Conservation (phyloP, 192 early-diverging fungal species). For the Coemansia sp. region DNA sequence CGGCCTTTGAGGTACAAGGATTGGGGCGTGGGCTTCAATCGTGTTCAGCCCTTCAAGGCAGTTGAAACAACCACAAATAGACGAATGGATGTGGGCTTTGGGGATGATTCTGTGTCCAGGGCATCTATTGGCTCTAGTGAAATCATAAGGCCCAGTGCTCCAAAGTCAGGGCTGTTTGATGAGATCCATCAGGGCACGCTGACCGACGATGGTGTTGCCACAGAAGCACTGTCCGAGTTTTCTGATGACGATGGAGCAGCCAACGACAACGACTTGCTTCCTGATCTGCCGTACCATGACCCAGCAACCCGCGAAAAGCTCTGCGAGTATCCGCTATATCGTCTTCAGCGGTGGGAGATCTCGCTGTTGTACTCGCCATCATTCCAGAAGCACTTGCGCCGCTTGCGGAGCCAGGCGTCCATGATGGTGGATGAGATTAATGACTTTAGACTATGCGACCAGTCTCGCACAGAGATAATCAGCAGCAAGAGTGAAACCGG, state of each 20-base stretch:
- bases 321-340: slow-evolving; percentile 44
- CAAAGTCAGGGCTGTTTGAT: background rate
- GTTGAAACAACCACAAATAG: background rate
- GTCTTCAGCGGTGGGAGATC: slow-evolving; percentile 55
- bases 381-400: slow-evolving; percentile 37
- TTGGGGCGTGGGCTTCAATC: background rate
- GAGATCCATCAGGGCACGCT: slow-evolving; percentile 5
- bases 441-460: slow-evolving; percentile 45
- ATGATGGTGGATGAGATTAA: slow-evolving; percentile 27
- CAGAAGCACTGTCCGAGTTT: slow-evolving; percentile 9
- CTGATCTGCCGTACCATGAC: slow-evolving; percentile 45
- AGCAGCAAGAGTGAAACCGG: slow-evolving; percentile 7
- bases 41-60: background rate
- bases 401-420: slow-evolving; percentile 39
- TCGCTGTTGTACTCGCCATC: slow-evolving; percentile 40
- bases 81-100: background rate
- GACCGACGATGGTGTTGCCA: background rate
- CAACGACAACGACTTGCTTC: slow-evolving; percentile 19
- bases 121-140: background rate
- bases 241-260: slow-evolving; percentile 22
- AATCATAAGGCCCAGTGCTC: background rate
- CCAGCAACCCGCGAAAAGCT: slow-evolving; percentile 38
- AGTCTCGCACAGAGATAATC: slow-evolving; percentile 16
- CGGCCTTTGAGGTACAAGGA: background rate
- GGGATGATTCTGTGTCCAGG: background rate